Base-by-base conservation (phyloP, 2,329 filamentous ascomycete species). In the Trichothecium roseum region DNA sequence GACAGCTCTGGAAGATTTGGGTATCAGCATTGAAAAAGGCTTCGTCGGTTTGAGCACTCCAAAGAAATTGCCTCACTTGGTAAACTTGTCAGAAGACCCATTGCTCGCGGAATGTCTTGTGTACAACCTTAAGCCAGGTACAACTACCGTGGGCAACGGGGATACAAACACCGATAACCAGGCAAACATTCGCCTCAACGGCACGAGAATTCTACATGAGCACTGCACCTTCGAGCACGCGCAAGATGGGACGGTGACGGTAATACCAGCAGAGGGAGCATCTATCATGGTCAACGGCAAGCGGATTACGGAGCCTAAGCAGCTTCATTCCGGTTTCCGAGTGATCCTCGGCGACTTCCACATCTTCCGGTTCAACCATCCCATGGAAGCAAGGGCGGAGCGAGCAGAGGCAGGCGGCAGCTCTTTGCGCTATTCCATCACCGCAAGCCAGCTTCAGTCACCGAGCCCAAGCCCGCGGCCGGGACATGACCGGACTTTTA, bases 31-130 rank as follows among this genome's bases (percentile, higher is more conserved):
- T 45, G 91, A 98, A 55, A 98, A 98, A 58, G 91, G 91, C 6
- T 95, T 95, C 52, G 81, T 98, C 41, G 91, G 91, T 12, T 66
- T 98, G 41, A 89, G 86, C 40, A 96, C 88, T 15, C 91, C 91
- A 1, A 98, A 98, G 65, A 95, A 95, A 62, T 98, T 96, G 85
- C 91, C 91, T 8, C 91, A 98, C 76, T 64, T 98, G 60, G 91
- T 98, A 60, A 98, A 98, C 56, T 63, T 98, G 46, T 95, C 88
- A n/a, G 84, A 91, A 53, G 84, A 91, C 52, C 91, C 91, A 8
- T 68, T 98, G 22, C 71, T 98, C 30, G 88, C 89, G 5, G 91
- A 98, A 62, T 98, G 91, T 60, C 66, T 98, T 39, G 86, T 98
- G 28, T 98, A 98, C 64, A 98, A 98, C 51, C 74, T 98, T 46